Conservation (phyloP, 805 yeast genomes). For the Saccharomycopsis synnaedendra region DNA sequence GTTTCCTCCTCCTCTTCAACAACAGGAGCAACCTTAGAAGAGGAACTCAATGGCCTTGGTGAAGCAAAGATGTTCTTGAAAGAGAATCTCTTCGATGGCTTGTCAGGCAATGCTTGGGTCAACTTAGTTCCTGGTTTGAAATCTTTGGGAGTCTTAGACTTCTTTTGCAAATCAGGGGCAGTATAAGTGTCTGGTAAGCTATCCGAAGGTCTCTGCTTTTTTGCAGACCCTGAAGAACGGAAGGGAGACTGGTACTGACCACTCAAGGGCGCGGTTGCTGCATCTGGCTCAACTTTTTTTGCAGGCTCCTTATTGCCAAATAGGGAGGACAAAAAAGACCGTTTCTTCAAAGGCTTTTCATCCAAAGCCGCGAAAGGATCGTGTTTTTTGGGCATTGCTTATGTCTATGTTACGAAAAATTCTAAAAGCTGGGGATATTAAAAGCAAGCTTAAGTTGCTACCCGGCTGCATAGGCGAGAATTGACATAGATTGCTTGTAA, state of each 20-base stretch:
- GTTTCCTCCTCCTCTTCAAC: no score
- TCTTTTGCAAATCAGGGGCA: conserved; percentile 14
- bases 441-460: no score
- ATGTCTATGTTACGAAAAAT: no score
- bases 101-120: conserved; percentile 1
- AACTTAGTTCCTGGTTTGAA: conserved; percentile 13
- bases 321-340: conserved; percentile 12
- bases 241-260: not conserved
- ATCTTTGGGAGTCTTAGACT: conserved; percentile 13
- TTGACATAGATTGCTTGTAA: no score
- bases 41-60: not conserved
- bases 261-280: not conserved
- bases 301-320: not conserved
- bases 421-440: no score
- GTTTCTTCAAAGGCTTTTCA: conserved; percentile 2
- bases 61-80: not conserved
- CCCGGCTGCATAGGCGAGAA: no score
- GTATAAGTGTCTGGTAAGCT: conserved; percentile 4
- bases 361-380: conserved; percentile 16
- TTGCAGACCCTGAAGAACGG: not conserved
- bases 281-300: not conserved
- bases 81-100: conserved; percentile 2
- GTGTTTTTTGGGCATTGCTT: conserved; percentile 11
- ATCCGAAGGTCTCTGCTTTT: not conserved
- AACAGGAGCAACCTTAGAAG: not conserved